These are phyloP conservation scores for Paecilomyces fulvus DNA, from an alignment of 2,329 filamentous ascomycete genomes.

Conservation along the genomic window DNA sequence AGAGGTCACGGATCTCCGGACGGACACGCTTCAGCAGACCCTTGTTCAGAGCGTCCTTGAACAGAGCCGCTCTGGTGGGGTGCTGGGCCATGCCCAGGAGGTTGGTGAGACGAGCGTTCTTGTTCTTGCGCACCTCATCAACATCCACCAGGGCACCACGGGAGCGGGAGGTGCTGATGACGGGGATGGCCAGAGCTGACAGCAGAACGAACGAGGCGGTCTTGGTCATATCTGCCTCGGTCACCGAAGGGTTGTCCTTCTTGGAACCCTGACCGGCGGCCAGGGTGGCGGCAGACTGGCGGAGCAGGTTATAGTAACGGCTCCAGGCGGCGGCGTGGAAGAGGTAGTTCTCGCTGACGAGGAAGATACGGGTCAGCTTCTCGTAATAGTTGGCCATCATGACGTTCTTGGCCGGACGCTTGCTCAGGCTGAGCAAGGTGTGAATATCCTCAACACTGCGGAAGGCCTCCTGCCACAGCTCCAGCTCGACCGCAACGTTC, in stretches of 20 bases:
- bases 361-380: constrained; percentile 96
- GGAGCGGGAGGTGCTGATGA: constrained; percentile 96
- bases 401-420: constrained; percentile 93
- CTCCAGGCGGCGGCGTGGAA: constrained; percentile 99
- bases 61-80: constrained; percentile 79
- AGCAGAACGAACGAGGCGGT: constrained; percentile 92
- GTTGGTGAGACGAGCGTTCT: constrained; percentile 95
- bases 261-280: constrained; percentile 82
- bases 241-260: constrained; percentile 84
- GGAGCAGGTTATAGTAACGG: constrained; percentile 91
- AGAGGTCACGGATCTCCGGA: constrained; percentile 91
- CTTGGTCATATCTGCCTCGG: constrained; percentile 84
- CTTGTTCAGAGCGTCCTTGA: constrained; percentile 94
- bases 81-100: constrained; percentile 86
- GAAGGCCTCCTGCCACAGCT: constrained; percentile 99
- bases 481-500: constrained; percentile 94
- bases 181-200: constrained; percentile 92
- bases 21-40: constrained; percentile 84
- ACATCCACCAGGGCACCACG: constrained; percentile 94
- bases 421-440: constrained; percentile 93
- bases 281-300: constrained; percentile 76
- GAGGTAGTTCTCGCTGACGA: constrained; percentile 98
- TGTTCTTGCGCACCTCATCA: constrained; percentile 95
- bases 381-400: constrained; percentile 99
- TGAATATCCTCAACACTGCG: constrained; percentile 98